A percentile compares a stretch with the other conserved stretches of the same genome.
These are phyloP conservation scores for Novakomyces olei DNA, from an alignment of 805 yeast species.

Conservation along the genomic window DNA sequence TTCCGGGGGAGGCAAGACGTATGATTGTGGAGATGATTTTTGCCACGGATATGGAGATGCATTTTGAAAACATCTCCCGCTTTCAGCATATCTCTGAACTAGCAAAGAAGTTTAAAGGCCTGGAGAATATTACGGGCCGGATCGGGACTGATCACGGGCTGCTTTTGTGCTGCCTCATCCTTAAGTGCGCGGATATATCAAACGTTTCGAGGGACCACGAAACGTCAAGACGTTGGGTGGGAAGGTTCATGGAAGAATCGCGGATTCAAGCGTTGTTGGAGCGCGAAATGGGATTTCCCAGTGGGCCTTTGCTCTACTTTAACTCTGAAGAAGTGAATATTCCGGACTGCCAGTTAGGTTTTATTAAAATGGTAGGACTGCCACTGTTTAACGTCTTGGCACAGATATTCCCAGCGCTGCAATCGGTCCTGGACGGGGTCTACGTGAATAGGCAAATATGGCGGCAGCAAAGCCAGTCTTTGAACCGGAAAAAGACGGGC, in stretches of 20 bases:
- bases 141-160: constrained; percentile 9
- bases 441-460: too few relatives aligned
- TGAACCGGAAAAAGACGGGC: too few relatives aligned
- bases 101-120: neutral
- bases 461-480: too few relatives aligned
- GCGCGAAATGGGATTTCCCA: constrained; percentile 13
- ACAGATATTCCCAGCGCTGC: constrained; percentile 39
- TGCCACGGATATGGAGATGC: constrained; percentile 88
- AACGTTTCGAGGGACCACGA: constrained; percentile 67
- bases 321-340: neutral
- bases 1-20: constrained; percentile 11
- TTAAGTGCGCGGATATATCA: constrained; percentile 90
- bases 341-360: constrained; percentile 59
- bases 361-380: constrained; percentile 61
- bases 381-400: constrained; percentile 49
- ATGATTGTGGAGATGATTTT: constrained; percentile 25
- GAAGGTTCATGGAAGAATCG: constrained; percentile 56
- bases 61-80: constrained; percentile 41
- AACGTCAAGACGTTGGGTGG: constrained; percentile 71
- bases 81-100: constrained; percentile 7
- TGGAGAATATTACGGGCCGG: neutral
- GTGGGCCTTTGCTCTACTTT: constrained; percentile 2
- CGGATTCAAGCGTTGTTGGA: constrained; percentile 40
- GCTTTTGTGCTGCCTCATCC: constrained; percentile 44
- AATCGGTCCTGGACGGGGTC: too few relatives aligned